Conservation (phyloP, 148 eudicot species). For the Cornus controversa region DNA sequence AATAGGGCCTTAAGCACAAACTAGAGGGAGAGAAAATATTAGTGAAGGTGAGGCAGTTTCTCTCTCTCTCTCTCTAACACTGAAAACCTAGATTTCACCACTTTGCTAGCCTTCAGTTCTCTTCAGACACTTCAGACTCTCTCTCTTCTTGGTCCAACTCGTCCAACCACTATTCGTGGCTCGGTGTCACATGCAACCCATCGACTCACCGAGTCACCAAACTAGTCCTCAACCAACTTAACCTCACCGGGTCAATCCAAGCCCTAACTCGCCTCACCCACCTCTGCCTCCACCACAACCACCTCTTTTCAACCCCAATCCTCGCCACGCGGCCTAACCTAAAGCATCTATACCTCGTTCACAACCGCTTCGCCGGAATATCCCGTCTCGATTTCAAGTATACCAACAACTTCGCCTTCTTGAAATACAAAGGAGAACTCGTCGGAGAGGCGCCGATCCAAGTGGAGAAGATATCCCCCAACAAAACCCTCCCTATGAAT, state of each 20-base stretch:
- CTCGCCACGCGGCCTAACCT: conserved; percentile 19
- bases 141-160: conserved; percentile 24
- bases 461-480: too few relatives aligned
- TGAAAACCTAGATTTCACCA: conserved; percentile 9
- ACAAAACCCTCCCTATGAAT: too few relatives aligned
- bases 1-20: too few relatives aligned
- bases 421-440: too few relatives aligned
- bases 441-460: too few relatives aligned
- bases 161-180: conserved; percentile 21
- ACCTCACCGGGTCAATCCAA: conserved; percentile 27
- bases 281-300: conserved; percentile 30
- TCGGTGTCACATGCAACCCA: conserved; percentile 23
- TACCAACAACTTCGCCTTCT: too few relatives aligned
- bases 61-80: conserved; percentile 9
- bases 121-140: conserved; percentile 14
- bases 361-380: conserved; percentile 18
- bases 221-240: conserved; percentile 21
- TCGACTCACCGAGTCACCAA: conserved; percentile 26
- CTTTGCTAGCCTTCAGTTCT: conserved; percentile 18
- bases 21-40: not conserved
- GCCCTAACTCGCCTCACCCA: conserved; percentile 12
- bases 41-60: not conserved
- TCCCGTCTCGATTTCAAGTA: too few relatives aligned
- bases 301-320: conserved; percentile 6
- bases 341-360: conserved; percentile 27